Conservation (phyloP, 306 rosid species). For the Rosa persica region DNA sequence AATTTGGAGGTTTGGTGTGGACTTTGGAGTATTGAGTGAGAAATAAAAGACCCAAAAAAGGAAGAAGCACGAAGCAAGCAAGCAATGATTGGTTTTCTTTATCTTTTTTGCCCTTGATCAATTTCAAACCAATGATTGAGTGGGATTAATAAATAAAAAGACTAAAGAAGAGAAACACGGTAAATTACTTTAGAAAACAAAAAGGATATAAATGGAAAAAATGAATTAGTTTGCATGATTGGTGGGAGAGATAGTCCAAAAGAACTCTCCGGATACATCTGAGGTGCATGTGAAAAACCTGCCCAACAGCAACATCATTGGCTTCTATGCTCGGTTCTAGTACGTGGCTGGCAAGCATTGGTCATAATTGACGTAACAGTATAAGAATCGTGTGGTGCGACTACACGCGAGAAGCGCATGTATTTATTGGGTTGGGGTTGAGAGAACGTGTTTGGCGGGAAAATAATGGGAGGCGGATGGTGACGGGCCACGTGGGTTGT, state of each 20-base stretch:
- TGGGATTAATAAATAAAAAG: background rate
- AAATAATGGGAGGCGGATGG: constrained; percentile 36
- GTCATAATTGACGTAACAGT: background rate
- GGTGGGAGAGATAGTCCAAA: background rate
- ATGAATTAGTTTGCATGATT: constrained; percentile 2
- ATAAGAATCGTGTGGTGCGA: background rate
- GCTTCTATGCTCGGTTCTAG: fast-evolving
- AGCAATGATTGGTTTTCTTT: background rate
- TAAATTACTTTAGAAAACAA: background rate
- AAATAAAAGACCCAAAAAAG: background rate
- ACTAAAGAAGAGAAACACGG: background rate
- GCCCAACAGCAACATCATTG: background rate
- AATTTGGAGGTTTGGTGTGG: too few species aligned
- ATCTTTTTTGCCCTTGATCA: background rate
- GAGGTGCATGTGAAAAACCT: background rate
- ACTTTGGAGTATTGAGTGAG: too few species aligned
- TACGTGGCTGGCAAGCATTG: background rate
- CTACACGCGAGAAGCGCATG: background rate
- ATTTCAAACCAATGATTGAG: constrained; percentile 1
- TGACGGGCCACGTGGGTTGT: constrained; percentile 78
- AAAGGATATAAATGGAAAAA: background rate
- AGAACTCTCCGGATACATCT: background rate
- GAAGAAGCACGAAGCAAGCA: background rate
- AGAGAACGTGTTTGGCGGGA: constrained; percentile 1
- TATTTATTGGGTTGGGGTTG: background rate